phyloP scores from a whole-genome alignment of 768 basidiomycete species.

The Rhodotorula kratochvilovae region DNA sequence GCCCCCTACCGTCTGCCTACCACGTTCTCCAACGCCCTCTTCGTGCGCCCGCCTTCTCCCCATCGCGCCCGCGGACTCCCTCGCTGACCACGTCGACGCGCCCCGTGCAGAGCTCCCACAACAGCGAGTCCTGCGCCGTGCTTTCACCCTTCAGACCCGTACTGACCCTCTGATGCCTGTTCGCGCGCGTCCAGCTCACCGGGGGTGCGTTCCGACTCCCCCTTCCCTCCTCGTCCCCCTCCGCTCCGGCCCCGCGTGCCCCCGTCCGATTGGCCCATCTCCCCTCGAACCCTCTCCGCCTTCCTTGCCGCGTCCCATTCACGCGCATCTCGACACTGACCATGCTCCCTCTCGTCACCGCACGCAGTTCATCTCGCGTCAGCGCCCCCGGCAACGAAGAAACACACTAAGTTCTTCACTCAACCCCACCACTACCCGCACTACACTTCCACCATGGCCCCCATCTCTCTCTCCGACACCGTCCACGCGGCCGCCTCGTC shows the following conservation, averaged over 20 bases:
- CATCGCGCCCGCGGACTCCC: neutral
- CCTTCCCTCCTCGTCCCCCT: neutral
- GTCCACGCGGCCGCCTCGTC: neutral
- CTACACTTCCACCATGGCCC: slow-evolving; percentile 22
- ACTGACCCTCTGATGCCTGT: neutral
- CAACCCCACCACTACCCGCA: slow-evolving; percentile 1
- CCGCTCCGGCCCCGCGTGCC: neutral
- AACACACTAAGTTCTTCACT: slow-evolving; percentile 13
- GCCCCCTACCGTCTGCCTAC: neutral
- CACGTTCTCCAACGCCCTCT: slow-evolving; percentile 26
- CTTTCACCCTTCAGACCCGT: neutral
- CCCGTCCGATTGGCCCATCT: neutral
- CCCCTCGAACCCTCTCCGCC: too few species aligned
- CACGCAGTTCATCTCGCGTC: neutral
- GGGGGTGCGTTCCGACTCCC: neutral
- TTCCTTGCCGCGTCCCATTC: too few species aligned
- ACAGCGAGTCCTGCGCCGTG: neutral
- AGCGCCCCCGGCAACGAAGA: slow-evolving; percentile 11
- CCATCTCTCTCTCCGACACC: slow-evolving; percentile 21
- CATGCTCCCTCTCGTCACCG: neutral
- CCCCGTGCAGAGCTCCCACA: neutral
- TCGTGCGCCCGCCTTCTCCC: slow-evolving; percentile 7
- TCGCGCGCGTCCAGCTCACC: neutral
- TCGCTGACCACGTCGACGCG: neutral
- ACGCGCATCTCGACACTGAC: neutral